These are phyloP conservation scores for Phytophthora quininea DNA, from an alignment of 352 stramenopile genomes.

Conservation along the genomic window DNA sequence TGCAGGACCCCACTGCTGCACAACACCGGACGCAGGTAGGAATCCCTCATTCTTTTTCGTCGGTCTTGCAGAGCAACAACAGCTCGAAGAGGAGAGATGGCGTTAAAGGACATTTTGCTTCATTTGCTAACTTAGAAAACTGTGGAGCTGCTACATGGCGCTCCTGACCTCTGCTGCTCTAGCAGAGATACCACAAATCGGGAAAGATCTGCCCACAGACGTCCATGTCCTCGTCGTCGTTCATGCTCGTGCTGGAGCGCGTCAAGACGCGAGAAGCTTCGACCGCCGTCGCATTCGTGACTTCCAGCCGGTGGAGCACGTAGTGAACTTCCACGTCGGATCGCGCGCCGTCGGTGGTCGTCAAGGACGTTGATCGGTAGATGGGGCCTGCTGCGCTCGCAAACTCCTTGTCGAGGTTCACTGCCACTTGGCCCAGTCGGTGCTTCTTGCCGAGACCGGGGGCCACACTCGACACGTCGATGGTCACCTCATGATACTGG, in stretches of 20 bases:
- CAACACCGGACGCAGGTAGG: neutral
- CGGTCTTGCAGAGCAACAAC: neutral
- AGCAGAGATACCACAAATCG: slow-evolving; percentile 59
- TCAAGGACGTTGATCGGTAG: slow-evolving; percentile 26
- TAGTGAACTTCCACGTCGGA: slow-evolving; percentile 43
- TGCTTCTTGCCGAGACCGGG: slow-evolving; percentile 33
- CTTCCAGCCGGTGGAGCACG: slow-evolving; percentile 46
- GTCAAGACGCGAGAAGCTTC: slow-evolving; percentile 36
- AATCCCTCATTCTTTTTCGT: neutral
- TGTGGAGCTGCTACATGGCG: neutral
- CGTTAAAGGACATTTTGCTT: too few relatives aligned
- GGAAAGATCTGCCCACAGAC: slow-evolving; percentile 51
- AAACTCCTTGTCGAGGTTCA: slow-evolving; percentile 46
- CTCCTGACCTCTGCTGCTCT: neutral
- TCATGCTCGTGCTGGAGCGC: slow-evolving; percentile 38
- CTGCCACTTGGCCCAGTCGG: slow-evolving; percentile 34
- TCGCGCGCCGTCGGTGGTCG: slow-evolving; percentile 14
- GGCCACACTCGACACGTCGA: slow-evolving; percentile 35
- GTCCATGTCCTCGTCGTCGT: slow-evolving; percentile 58
- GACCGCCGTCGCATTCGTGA: slow-evolving; percentile 33
- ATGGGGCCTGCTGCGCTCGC: slow-evolving; percentile 24
- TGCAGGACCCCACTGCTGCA: slow-evolving; percentile 5
- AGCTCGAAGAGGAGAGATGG: neutral
- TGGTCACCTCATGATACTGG: slow-evolving; percentile 37
- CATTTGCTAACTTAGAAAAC: slow-evolving; percentile 15